Evolutionary conservation across 345 rosid species (phyloP).

Genomic region (Sonneratia caseolaris): DNA sequence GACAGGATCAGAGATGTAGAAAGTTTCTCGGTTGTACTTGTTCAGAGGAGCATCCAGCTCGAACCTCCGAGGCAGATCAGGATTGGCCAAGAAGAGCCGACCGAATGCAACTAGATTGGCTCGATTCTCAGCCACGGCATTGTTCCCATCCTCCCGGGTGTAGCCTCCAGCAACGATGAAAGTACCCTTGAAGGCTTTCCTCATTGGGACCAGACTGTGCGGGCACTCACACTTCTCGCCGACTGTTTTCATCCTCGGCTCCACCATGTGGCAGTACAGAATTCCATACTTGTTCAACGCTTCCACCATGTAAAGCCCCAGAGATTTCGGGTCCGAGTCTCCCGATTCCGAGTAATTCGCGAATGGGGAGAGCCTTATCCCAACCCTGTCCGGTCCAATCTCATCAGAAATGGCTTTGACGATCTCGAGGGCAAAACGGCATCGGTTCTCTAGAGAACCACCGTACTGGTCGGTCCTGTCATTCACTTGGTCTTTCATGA

Average conservation of each 20-base stretch:
- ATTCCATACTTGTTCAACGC: slow-evolving; percentile 46
- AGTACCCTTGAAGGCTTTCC: slow-evolving; percentile 56
- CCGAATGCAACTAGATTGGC: slow-evolving; percentile 59
- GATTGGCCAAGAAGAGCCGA: slow-evolving; percentile 54
- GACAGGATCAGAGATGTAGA: slow-evolving; percentile 38
- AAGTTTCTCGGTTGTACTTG: slow-evolving; percentile 38
- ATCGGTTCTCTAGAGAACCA: slow-evolving; percentile 57
- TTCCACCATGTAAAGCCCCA: slow-evolving; percentile 52
- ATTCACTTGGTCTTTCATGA: slow-evolving; percentile 63
- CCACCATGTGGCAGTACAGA: slow-evolving; percentile 62
- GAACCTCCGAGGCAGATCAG: slow-evolving; percentile 61
- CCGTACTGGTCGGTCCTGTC: slow-evolving; percentile 65
- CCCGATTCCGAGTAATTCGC: slow-evolving; percentile 38
- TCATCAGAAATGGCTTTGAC: slow-evolving; percentile 56
- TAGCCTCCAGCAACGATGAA: slow-evolving; percentile 59
- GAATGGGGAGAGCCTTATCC: slow-evolving; percentile 57
- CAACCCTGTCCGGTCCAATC: slow-evolving; percentile 67
- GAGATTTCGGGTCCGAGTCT: slow-evolving; percentile 54
- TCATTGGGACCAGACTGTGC: slow-evolving; percentile 41
- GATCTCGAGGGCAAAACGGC: slow-evolving; percentile 50
- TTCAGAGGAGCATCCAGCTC: slow-evolving; percentile 46
- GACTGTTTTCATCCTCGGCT: slow-evolving; percentile 40
- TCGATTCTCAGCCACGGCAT: slow-evolving; percentile 30
- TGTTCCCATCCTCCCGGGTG: slow-evolving; percentile 38
- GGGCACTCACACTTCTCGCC: slow-evolving; percentile 20